Base-by-base conservation (phyloP, 2,329 filamentous ascomycete genomes). In the Trichoderma afroharzianum region DNA sequence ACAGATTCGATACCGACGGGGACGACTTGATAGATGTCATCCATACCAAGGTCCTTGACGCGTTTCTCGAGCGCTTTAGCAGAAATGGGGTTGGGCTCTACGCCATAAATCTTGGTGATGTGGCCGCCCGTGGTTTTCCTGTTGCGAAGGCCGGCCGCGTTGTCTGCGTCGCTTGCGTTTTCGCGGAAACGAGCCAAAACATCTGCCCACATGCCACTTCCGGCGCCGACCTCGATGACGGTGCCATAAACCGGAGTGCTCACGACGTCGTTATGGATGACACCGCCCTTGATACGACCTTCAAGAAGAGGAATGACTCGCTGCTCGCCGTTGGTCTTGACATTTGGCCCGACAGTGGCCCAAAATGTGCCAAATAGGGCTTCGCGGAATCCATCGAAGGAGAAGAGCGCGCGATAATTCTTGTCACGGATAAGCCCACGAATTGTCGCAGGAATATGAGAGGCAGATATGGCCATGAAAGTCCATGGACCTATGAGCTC, bases 301-400 rank as follows among this genome's bases (percentile, higher is more conserved):
- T 62, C 39, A 11, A 69, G 67, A 36, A 69, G 67, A 21, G 67
- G 57, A 36, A 69, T 53, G 3, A 91, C 86, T 32, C 79, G 79
- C 0, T 75, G 76, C 43, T 81, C 82, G 21, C 80, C 83, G 53
- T 73, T 76, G n/a, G 79, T 73, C 71, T 86, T 85, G 4, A 88
- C 82, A 4, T 78, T 72, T 0, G 89, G 88, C 0, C 88, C 88
- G 58, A 84, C 83, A 68, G 77, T 82, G 39, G 80, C 79, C 90
- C 90, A 92, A 80, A 92, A 91, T 53, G 80, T 80, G 67, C 84
- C 84, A 79, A 92, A 92, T 87, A 89, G 91, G 73, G 80, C 83
- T 3, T 82, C 79, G 53, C 80, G 82, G 68, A 89, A 81, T 26
- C 76, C 77, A 2, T 79, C 77, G 1, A 80, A 82, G 21, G 82